Evolutionary conservation across 108 stramenopile species (phyloP), one percentile per base, ranked within the genome.

Genomic region (Discostella stelligeroides): DNA sequence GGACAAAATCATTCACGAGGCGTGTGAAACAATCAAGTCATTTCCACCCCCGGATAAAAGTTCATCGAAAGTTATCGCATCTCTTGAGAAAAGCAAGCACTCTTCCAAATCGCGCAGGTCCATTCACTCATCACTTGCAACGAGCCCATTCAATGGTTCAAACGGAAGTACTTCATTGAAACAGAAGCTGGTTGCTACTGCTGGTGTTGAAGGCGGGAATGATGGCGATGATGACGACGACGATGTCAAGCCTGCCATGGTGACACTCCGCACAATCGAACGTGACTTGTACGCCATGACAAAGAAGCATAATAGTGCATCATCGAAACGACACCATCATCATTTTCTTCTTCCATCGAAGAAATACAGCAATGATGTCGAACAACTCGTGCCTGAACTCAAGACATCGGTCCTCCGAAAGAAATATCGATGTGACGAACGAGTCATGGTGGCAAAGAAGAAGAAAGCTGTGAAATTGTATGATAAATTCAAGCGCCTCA

Each of bases 221-320:
- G 50, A 5, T 25, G 25, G 28, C 24, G n/a, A n/a, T n/a, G n/a
- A n/a, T n/a, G 53, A 54, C 12, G 53, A 54, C n/a, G 43, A 45
- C 43, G n/a, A n/a, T n/a, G 53, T 15, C 20, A 64, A 74, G 34
- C 61, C 68, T 40, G 63, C 62, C 40, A 38, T 77, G 57, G 34
- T 77, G 20, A 64, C 57, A 65, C 68, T 62, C 48, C 62, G 76
- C 18, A 69, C 76, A 27, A 78, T 78, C 13, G 76, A 77, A 59
- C 68, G 63, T 39, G 63, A 78, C 20, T 78, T 78, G 27, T 78
- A 78, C 56, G 66, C 61, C 60, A 79, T 79, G 66, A 58, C 68
- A 47, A 79, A 72, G 34, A 62, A 41, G 60, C 60, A 50, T 21
- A 72, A 38, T 21, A 64, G 62, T 6, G 37, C 54, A 29, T 55